phyloP scores from a whole-genome alignment of 1,139 yeast species.

The Kurtzmaniella natalensis region DNA sequence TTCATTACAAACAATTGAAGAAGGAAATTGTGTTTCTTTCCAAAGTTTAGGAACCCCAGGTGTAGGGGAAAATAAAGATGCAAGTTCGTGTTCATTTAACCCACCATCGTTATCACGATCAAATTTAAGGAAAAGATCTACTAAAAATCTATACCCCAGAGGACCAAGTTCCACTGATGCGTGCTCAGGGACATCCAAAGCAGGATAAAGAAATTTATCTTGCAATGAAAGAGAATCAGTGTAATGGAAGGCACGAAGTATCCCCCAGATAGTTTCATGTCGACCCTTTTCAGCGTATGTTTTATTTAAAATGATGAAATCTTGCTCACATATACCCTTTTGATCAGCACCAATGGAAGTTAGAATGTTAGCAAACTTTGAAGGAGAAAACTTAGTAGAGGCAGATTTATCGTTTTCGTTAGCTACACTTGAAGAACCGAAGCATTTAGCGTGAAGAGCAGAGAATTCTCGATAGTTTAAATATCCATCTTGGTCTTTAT shows the following conservation, averaged over 20 bases:
- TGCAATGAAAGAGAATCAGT: constrained; percentile 85
- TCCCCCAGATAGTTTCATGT: constrained; percentile 97
- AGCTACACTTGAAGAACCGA: constrained; percentile 37
- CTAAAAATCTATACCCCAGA: constrained; percentile 86
- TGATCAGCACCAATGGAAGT: constrained; percentile 14
- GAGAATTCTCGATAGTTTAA: constrained; percentile 67
- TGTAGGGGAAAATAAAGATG: constrained; percentile 71
- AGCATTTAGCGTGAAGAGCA: constrained; percentile 69
- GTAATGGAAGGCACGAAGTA: constrained; percentile 78
- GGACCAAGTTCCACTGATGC: constrained; percentile 92
- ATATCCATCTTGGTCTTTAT: constrained; percentile 84
- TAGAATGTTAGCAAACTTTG: constrained; percentile 30
- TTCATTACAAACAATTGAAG: constrained; percentile 83
- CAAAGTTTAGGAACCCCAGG: constrained; percentile 89
- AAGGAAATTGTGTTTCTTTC: constrained; percentile 82
- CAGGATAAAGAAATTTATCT: constrained; percentile 74
- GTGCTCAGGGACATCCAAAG: constrained; percentile 67
- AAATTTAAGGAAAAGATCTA: constrained; percentile 79
- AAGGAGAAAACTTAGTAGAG: constrained; percentile 8
- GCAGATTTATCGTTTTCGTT: background rate
- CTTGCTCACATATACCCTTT: constrained; percentile 65
- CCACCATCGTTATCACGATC: constrained; percentile 98
- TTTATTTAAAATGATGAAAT: constrained; percentile 72
- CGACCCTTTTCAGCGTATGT: constrained; percentile 86
- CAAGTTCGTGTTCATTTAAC: constrained; percentile 65